Base-by-base conservation (phyloP, 2,329 filamentous ascomycete genomes). In the Xylariaceae sp. region DNA sequence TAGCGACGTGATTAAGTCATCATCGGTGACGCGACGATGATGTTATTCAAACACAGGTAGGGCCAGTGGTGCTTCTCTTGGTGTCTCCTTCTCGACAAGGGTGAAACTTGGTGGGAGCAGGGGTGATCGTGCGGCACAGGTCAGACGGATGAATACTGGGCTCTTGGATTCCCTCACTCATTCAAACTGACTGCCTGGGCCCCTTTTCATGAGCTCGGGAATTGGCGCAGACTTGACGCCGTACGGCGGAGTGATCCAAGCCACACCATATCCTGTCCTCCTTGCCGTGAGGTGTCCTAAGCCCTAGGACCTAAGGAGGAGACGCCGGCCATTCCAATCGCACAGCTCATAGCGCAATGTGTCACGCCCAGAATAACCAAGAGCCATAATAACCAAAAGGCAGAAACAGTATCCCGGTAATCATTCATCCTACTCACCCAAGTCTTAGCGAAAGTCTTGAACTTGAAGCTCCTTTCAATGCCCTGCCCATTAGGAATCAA, bases 361-460 rank as follows among this genome's bases (percentile, higher is more conserved):
- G 48, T 15, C 8, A 55, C 8, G 5, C 41, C n/a, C 54, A 34
- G 13, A 17, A 34, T 53, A 48, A 18, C n/a, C 44, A 49, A 53
- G 56, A 18, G 17, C 17, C 17, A 18, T 2, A 18, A 2, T 18
- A 18, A 2, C 17, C 17, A 18, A 18, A 17, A 17, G 17, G 17
- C 17, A 17, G 48, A 13, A 49, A 15, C 15, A 57, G 53, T 23
- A 57, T 17, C 5, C 10, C 10, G 23, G 18, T 47, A n/a, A n/a
- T 13, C 11, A 41, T 30, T 41, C 13, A 30, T 30, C 47, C 15
- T 41, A 77, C 80, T 61, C 64, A 86, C 83, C 85, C 85, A 88
- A 6, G 83, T 83, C 75, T 84, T 87, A 41, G 80, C 77, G 71
- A 88, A 88, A 1, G 78, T 85, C 74, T 84, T 85, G 68, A 88